These are phyloP conservation scores for Cytospora paraplurivora DNA, from an alignment of 2,329 filamentous ascomycete species.

Conservation along the genomic window DNA sequence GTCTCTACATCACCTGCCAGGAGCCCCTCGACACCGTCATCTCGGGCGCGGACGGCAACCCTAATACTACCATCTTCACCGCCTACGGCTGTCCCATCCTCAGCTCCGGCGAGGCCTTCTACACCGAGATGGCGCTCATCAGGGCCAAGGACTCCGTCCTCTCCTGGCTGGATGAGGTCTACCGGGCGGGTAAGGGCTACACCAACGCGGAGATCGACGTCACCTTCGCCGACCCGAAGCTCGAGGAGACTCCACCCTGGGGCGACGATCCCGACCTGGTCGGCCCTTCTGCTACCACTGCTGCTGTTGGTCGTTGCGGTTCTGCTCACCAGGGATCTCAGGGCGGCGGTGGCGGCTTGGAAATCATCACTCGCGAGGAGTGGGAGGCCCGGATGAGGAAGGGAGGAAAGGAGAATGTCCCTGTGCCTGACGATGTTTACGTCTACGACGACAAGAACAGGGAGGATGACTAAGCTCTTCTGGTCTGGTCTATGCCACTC, in stretches of 20 bases:
- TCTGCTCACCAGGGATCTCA: background rate
- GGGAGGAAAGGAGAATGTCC: conserved; percentile 26
- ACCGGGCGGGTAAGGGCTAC: conserved; percentile 41
- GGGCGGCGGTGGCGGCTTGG: conserved; percentile 23
- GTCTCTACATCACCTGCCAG: conserved; percentile 61
- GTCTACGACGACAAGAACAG: background rate
- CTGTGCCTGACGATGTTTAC: background rate
- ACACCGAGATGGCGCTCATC: conserved; percentile 65
- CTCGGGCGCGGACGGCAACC: conserved; percentile 53
- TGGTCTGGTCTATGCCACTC: background rate
- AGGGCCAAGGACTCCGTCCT: conserved; percentile 56
- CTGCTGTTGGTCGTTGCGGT: background rate
- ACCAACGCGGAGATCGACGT: conserved; percentile 45
- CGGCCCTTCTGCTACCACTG: background rate
- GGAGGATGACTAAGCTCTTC: background rate
- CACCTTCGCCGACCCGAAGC: conserved; percentile 34
- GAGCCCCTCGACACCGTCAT: conserved; percentile 56
- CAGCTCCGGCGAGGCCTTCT: conserved; percentile 63
- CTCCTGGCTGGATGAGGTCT: conserved; percentile 62
- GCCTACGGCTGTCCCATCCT: conserved; percentile 66
- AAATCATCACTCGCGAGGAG: conserved; percentile 32
- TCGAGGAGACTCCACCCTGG: conserved; percentile 31
- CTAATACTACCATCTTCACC: conserved; percentile 42
- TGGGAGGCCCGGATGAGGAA: conserved; percentile 36
- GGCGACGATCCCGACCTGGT: background rate